Percentiles rank a stretch among this genome's conserved stretches.
Evolutionary conservation across 768 basidiomycete genomes (phyloP).

Genomic region (Crepidotus variabilis): DNA sequence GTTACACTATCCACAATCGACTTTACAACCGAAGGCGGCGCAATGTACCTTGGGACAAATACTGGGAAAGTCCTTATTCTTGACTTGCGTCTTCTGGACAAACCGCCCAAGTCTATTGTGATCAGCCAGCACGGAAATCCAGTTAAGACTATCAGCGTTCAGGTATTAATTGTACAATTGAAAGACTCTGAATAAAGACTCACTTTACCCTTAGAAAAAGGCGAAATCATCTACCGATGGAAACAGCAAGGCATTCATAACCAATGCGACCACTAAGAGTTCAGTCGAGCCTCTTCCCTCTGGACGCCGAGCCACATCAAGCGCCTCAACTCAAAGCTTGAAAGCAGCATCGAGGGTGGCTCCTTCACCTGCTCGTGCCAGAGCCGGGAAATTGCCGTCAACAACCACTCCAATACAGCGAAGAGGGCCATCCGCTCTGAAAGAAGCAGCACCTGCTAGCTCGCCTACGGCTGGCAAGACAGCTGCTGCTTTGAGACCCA

Average conservation of each 20-base stretch:
- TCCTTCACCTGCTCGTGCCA: constrained; percentile 20
- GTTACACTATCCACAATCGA: constrained; percentile 52
- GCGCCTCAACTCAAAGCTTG: constrained; percentile 6
- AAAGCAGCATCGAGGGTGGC: constrained; percentile 15
- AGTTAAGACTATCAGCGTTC: constrained; percentile 53
- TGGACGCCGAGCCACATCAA: constrained; percentile 13
- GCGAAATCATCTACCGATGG: constrained; percentile 10
- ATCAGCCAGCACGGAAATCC: constrained; percentile 45
- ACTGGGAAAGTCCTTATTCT: constrained; percentile 60
- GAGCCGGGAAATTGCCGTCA: constrained; percentile 5
- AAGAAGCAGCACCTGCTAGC: constrained; percentile 9
- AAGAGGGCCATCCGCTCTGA: constrained; percentile 18
- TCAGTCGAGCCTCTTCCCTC: constrained; percentile 10
- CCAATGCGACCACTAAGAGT: constrained; percentile 6
- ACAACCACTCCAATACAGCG: constrained; percentile 2
- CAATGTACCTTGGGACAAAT: constrained; percentile 62
- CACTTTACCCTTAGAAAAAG: constrained; percentile 12
- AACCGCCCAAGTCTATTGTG: constrained; percentile 50
- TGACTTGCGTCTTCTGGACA: constrained; percentile 64
- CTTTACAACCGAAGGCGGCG: constrained; percentile 69
- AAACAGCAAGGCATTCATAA: constrained; percentile 10
- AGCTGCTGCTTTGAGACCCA: constrained; percentile 10
- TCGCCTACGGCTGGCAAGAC: constrained; percentile 5
- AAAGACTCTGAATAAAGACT: not conserved
- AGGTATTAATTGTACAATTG: constrained; percentile 27